Percentiles rank a stretch among this genome's conserved stretches.
These are phyloP conservation scores for Nemania abortiva DNA, from an alignment of 2,329 filamentous ascomycete species.

Conservation along the genomic window DNA sequence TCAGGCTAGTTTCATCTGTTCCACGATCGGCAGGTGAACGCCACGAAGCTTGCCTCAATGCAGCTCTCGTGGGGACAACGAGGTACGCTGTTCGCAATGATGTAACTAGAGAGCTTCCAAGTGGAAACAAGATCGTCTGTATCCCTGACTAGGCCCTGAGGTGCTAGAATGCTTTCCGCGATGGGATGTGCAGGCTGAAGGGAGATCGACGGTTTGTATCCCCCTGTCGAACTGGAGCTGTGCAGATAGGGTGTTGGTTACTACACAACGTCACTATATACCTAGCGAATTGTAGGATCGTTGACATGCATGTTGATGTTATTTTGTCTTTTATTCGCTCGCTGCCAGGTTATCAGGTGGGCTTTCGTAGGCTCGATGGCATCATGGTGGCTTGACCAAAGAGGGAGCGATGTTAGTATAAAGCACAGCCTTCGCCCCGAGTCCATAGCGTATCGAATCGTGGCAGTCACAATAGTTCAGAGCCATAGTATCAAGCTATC, in stretches of 20 bases:
- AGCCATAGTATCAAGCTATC: background rate
- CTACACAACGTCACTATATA: slow-evolving; percentile 9
- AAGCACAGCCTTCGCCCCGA: slow-evolving; percentile 24
- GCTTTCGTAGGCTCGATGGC: slow-evolving; percentile 5
- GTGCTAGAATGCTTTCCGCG: slow-evolving; percentile 27
- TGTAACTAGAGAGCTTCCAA: slow-evolving; percentile 19
- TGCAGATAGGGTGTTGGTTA: slow-evolving; percentile 13
- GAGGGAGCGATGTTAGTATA: slow-evolving; percentile 23
- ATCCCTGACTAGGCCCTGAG: slow-evolving; percentile 8
- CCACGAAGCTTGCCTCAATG: slow-evolving; percentile 30
- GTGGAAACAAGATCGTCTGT: slow-evolving; percentile 22
- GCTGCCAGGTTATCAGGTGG: slow-evolving; percentile 4
- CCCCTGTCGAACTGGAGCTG: background rate
- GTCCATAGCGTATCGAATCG: background rate
- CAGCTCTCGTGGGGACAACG: slow-evolving; percentile 12
- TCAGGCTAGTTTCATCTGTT: slow-evolving; percentile 28
- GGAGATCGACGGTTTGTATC: slow-evolving; percentile 28
- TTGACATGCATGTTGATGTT: slow-evolving; percentile 28
- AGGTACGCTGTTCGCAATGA: slow-evolving; percentile 16
- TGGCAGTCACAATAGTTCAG: slow-evolving; percentile 4
- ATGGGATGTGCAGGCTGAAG: slow-evolving; percentile 9
- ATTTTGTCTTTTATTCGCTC: slow-evolving; percentile 23
- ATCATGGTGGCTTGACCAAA: slow-evolving; percentile 12
- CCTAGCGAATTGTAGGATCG: slow-evolving; percentile 26
- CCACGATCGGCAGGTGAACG: slow-evolving; percentile 40